Conservation (phyloP, 768 basidiomycete species). For the Lactifluus volemus region DNA sequence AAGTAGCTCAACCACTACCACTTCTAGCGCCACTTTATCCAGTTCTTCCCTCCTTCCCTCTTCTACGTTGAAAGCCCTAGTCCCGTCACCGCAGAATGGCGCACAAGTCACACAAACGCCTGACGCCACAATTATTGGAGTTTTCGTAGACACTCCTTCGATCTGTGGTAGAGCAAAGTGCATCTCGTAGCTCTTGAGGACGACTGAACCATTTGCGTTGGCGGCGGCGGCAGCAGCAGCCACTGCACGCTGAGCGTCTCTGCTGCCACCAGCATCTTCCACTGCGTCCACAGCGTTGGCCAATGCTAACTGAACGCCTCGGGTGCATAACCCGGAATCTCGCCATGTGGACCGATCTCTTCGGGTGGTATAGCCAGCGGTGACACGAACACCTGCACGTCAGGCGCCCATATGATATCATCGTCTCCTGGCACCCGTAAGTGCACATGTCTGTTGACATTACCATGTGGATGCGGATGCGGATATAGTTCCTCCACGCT, state of each 20-base stretch:
- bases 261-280: slow-evolving; percentile 2
- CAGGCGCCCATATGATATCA: slow-evolving; percentile 46
- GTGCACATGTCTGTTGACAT: neutral
- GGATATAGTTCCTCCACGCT: neutral
- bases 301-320: slow-evolving; percentile 17
- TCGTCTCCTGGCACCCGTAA: slow-evolving; percentile 23
- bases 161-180: neutral
- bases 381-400: slow-evolving; percentile 29
- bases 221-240: neutral
- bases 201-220: neutral
- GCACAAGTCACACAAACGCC: slow-evolving; percentile 19
- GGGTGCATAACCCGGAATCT: slow-evolving; percentile 29
- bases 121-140: neutral
- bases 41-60: slow-evolving; percentile 12
- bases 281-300: neutral
- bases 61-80: slow-evolving; percentile 13
- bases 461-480: neutral
- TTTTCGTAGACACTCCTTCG: neutral
- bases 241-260: neutral
- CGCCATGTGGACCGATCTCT: slow-evolving; percentile 39
- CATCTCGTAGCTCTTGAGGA: neutral
- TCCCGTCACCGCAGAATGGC: slow-evolving; percentile 20
- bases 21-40: slow-evolving; percentile 14
- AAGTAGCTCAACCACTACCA: slow-evolving; percentile 26
- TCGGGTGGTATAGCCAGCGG: slow-evolving; percentile 20